phyloP scores from a whole-genome alignment of 2,329 filamentous ascomycete species.

The Fonsecaea pedrosoi region DNA sequence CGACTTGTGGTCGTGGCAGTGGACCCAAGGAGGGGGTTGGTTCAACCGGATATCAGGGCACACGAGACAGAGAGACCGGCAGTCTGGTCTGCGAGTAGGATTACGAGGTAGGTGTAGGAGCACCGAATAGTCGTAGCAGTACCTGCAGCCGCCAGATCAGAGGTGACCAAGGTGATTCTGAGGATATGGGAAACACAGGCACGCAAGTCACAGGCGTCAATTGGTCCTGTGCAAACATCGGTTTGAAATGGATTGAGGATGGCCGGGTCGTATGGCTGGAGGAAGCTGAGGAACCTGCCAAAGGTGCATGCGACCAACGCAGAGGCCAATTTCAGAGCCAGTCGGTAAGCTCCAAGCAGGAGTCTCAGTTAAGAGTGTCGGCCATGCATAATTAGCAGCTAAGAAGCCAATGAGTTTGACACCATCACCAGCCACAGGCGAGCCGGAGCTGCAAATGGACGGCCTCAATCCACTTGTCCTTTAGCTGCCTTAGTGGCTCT shows the following conservation, averaged over 20 bases:
- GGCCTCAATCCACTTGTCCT: constrained; percentile 8
- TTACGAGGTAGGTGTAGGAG: too few species aligned
- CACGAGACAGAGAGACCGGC: constrained; percentile 1
- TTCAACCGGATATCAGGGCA: constrained; percentile 14
- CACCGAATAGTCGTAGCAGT: neutral
- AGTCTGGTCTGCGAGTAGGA: neutral
- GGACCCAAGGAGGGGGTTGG: constrained; percentile 6
- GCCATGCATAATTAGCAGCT: constrained; percentile 11
- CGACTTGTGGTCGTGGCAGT: constrained; percentile 7
- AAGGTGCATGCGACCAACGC: constrained; percentile 32
- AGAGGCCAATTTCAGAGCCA: constrained; percentile 35
- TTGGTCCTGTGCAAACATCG: constrained; percentile 25
- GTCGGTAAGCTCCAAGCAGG: constrained; percentile 27
- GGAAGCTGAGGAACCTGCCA: constrained; percentile 15
- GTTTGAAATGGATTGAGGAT: constrained; percentile 32
- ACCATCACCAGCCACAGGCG: constrained; percentile 26
- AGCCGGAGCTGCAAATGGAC: constrained; percentile 19
- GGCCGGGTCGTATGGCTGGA: constrained; percentile 31
- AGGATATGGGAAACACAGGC: constrained; percentile 17
- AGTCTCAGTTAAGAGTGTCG: constrained; percentile 21
- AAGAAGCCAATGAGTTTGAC: constrained; percentile 21
- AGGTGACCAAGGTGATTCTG: constrained; percentile 17
- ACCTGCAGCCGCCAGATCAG: constrained; percentile 30
- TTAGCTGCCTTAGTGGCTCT: neutral
- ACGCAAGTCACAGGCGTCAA: constrained; percentile 22